A percentile compares a stretch with the other conserved stretches of the same genome.
Conservation (phyloP, 148 eudicot species). For the Chenopodium album region DNA sequence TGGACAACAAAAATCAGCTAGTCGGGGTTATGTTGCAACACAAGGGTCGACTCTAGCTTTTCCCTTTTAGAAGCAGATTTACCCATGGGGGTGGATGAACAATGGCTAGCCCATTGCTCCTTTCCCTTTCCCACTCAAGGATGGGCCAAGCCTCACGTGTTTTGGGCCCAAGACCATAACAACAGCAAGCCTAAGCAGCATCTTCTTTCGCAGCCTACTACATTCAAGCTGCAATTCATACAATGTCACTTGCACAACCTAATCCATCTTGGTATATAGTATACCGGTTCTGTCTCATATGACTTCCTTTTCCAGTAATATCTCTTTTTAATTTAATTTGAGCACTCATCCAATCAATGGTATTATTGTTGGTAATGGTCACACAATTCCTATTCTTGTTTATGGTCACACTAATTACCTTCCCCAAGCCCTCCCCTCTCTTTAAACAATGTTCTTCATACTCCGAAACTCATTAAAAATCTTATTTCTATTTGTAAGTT, state of each 20-base stretch:
- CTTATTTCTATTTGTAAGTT: no score
- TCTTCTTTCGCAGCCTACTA: neutral
- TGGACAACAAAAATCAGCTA: no score
- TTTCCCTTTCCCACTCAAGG: neutral
- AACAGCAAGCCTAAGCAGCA: neutral
- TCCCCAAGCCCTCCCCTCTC: neutral
- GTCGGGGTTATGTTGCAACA: no score
- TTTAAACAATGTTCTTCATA: neutral
- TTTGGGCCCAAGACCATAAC: neutral
- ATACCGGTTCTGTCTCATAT: neutral
- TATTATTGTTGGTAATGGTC: neutral
- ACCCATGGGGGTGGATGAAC: neutral
- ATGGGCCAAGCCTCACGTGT: neutral
- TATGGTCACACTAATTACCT: neutral
- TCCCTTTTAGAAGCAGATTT: neutral
- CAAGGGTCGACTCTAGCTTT: no score
- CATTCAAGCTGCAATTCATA: neutral
- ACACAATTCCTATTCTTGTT: neutral
- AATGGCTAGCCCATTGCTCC: neutral
- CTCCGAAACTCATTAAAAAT: neutral
- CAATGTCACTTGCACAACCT: neutral
- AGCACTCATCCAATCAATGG: neutral
- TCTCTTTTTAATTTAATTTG: conserved; percentile 3
- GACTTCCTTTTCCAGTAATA: neutral
- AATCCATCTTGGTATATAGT: neutral